A percentile compares a stretch with the other conserved stretches of the same genome.
Conservation (phyloP, 225 moss, liverwort and hornwort genomes). For the Marchantia polymorpha region DNA sequence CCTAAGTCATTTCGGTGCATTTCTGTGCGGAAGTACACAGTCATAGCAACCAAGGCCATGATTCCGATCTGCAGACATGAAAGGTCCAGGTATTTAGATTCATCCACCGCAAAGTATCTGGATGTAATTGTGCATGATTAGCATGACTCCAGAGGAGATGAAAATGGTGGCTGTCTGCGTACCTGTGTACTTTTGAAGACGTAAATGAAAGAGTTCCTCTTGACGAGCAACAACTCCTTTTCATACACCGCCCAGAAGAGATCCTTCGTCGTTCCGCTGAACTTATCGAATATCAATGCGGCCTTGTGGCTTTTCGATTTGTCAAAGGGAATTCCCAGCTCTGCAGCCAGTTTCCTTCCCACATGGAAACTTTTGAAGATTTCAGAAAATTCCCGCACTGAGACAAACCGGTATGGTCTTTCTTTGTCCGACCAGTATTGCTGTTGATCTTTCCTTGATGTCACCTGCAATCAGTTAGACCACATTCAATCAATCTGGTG, state of each 20-base stretch:
- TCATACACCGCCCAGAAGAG: slow-evolving; percentile 22
- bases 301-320: slow-evolving; percentile 23
- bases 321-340: slow-evolving; percentile 25
- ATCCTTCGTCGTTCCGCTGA: slow-evolving; percentile 2
- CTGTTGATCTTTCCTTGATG: slow-evolving; percentile 31
- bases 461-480: slow-evolving; percentile 20
- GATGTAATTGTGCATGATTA: neutral
- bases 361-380: slow-evolving; percentile 20
- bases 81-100: neutral
- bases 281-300: slow-evolving; percentile 15
- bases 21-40: slow-evolving; percentile 56
- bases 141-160: neutral
- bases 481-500: neutral
- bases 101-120: neutral
- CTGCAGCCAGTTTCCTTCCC: slow-evolving; percentile 23
- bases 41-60: slow-evolving; percentile 58
- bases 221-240: slow-evolving; percentile 22
- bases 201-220: slow-evolving; percentile 28
- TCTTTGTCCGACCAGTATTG: slow-evolving; percentile 25
- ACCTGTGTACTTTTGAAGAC: slow-evolving; percentile 30
- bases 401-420: slow-evolving; percentile 19
- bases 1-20: slow-evolving; percentile 46
- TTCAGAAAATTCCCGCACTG: slow-evolving; percentile 10
- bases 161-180: neutral
- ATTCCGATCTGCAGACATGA: slow-evolving; percentile 46